phyloP scores from a whole-genome alignment of 2,329 filamentous ascomycete species.

The Stagonosporopsis cucurbitacearum region DNA sequence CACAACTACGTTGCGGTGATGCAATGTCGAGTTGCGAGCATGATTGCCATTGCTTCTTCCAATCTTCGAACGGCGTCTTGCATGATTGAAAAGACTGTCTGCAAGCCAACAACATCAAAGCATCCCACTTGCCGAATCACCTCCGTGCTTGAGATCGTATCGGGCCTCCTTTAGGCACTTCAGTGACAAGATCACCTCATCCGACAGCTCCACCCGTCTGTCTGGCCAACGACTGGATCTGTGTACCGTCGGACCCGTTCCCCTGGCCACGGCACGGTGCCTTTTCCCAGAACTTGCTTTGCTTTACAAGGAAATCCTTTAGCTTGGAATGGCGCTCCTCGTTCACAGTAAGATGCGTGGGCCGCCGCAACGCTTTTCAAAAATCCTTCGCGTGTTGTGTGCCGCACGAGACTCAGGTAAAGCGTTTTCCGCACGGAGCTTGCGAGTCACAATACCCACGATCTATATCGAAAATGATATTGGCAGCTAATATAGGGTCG shows the following conservation, averaged over 20 bases:
- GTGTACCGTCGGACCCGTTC: slow-evolving; percentile 11
- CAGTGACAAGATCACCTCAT: slow-evolving; percentile 8
- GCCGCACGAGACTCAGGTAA: slow-evolving; percentile 1
- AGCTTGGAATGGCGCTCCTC: slow-evolving; percentile 2
- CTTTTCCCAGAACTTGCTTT: slow-evolving; percentile 14
- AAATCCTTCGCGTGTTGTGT: slow-evolving; percentile 8
- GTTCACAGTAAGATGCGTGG: slow-evolving; percentile 10
- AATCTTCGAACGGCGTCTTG: not conserved
- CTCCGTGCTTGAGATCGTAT: slow-evolving; percentile 1
- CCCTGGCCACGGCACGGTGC: slow-evolving; percentile 13
- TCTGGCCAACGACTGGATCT: not conserved
- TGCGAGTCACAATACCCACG: slow-evolving; percentile 1
- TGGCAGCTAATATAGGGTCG: not conserved
- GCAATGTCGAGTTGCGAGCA: slow-evolving; percentile 1
- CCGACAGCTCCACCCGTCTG: slow-evolving; percentile 5
- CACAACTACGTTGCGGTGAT: slow-evolving; percentile 18
- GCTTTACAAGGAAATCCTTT: slow-evolving; percentile 1
- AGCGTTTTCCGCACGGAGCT: not conserved
- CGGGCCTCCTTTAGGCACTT: slow-evolving; percentile 6
- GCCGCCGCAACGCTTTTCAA: slow-evolving; percentile 5
- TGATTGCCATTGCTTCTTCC: not conserved
- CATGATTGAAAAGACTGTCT: not conserved
- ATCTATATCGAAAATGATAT: slow-evolving; percentile 6
- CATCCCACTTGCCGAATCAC: slow-evolving; percentile 8
- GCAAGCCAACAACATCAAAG: not conserved